Evolutionary conservation across 805 yeast genomes (phyloP).

Genomic region (Ogataea saltuana): DNA sequence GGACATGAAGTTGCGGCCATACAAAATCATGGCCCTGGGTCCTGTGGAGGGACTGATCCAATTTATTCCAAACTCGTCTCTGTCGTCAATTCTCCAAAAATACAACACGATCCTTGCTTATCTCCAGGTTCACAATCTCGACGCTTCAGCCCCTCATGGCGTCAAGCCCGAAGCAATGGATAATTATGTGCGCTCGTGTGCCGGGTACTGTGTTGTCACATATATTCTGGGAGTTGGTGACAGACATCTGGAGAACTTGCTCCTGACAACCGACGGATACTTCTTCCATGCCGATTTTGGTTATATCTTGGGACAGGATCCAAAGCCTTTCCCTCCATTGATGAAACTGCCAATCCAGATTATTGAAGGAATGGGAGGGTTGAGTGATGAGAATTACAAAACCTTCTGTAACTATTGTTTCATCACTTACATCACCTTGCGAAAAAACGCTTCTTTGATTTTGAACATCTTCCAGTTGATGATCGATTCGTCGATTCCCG

Average conservation of each 20-base stretch:
- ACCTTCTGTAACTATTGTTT: slow-evolving; percentile 91
- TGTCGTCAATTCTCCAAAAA: slow-evolving; percentile 73
- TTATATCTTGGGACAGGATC: slow-evolving; percentile 93
- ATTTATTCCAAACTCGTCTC: slow-evolving; percentile 89
- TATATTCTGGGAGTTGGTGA: slow-evolving; percentile 96
- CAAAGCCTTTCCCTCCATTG: slow-evolving; percentile 97
- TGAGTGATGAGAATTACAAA: slow-evolving; percentile 78
- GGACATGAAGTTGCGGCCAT: slow-evolving; percentile 85
- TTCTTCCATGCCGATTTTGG: slow-evolving; percentile 99
- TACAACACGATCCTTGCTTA: slow-evolving; percentile 75
- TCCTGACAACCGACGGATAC: slow-evolving; percentile 74
- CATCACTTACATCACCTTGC: slow-evolving; percentile 85
- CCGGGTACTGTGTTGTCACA: slow-evolving; percentile 97
- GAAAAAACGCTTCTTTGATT: slow-evolving; percentile 88
- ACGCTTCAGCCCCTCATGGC: slow-evolving; percentile 43
- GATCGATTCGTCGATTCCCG: slow-evolving; percentile 93
- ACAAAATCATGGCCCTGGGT: slow-evolving; percentile 86
- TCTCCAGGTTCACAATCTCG: slow-evolving; percentile 66
- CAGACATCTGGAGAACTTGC: slow-evolving; percentile 87
- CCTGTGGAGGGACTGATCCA: slow-evolving; percentile 91
- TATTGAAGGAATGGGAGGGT: slow-evolving; percentile 97
- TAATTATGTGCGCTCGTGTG: slow-evolving; percentile 90
- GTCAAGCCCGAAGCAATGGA: slow-evolving; percentile 78
- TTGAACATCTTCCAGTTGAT: slow-evolving; percentile 88
- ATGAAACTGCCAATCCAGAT: slow-evolving; percentile 97